Base-by-base conservation (phyloP, 1,284 basidiomycete species). In the Lignosus rhinocerotis region DNA sequence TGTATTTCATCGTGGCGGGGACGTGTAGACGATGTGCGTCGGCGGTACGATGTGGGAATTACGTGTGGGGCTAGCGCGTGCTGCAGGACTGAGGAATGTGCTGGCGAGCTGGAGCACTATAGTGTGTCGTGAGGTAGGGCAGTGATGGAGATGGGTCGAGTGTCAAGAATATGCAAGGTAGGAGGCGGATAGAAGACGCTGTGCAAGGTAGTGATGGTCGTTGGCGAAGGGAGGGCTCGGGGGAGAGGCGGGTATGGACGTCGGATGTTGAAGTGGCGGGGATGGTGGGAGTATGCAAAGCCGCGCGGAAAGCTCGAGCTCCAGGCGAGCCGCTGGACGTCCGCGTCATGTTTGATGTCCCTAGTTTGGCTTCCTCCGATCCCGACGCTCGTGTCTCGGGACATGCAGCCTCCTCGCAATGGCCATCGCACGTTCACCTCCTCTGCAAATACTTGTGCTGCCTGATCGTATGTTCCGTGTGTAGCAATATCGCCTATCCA, bases 1-100 rank as follows among this genome's bases (percentile, higher is more conserved):
- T 91, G 76, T 90, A 96, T 76, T 96, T 96, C 94, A 96, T 96
- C 55, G 51, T 58, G 58, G 42, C 45, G 56, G 21, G 30, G 21
- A 51, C 10, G 49, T 25, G 58, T 10, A 19, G 55, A 21, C 19
- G 38, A 19, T 5, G 43, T 25, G 30, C 10, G 51, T 11, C 7
- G 56, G 32, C 34, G 56, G 41, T 39, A 51, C 10, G 30, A 41
- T 32, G 25, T 17, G 14, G 33, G 11, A 34, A 14, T 19, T 50
- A 55, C 36, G 33, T 25, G 46, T 6, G 17, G 6, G n/a, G 30
- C 17, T 25, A 30, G 34, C 31, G 51, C 45, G 51, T 58, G 56
- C 51, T 57, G 56, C 56, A 45, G 56, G 17, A 39, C 12, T 21
- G 10, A 45, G 56, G 17, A 39, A 17, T 21, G 10, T 52, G 39